Base-by-base conservation (phyloP, 2,329 filamentous ascomycete genomes). In the Salinomyces thailandicus region DNA sequence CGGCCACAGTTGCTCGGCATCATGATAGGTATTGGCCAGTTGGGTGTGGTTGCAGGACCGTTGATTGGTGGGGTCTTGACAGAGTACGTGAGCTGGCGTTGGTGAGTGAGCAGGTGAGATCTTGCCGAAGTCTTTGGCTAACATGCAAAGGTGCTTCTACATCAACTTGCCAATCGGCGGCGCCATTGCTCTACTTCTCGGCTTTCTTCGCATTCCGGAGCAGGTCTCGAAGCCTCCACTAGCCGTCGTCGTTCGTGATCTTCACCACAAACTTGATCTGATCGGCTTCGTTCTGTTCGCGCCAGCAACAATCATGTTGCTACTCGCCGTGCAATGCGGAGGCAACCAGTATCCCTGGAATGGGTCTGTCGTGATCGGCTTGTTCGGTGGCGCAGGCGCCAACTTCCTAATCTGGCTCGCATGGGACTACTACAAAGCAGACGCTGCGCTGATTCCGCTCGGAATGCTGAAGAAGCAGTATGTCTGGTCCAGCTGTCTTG, bases 121-220 rank as follows among this genome's bases (percentile, higher is more conserved):
- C n/a, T n/a, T n/a, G n/a, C n/a, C n/a, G n/a, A n/a, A n/a, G 36
- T 19, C 32, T 35, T 27, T 24, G 13, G 19, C 24, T 12, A 15
- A 17, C 18, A 8, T 9, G n/a, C n/a, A n/a, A n/a, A 24, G 18
- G 19, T 49, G 51, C 43, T 54, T 54, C 39, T 63, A 55, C 52
- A 66, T 63, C 48, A 64, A 61, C 35, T 51, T 69, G 1, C 65
- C 65, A 0, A 58, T 67, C 29, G 64, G 65, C 6, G 62, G 56
- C 14, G 33, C 60, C 3, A 56, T 60, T 3, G 50, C 44, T 1
- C 50, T 61, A 5, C 44, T 41, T 2, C 53, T 61, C 13, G 51
- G 62, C 35, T 43, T 61, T 31, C 45, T 60, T 34, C 44, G 60
- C 34, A 34, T 24, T 15, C 38, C 41, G 8, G 43, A 45, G 5